Evolutionary conservation across 352 stramenopile genomes (phyloP), one percentile per base, ranked within the genome.

Genomic region (Sclerospora graminicola): DNA sequence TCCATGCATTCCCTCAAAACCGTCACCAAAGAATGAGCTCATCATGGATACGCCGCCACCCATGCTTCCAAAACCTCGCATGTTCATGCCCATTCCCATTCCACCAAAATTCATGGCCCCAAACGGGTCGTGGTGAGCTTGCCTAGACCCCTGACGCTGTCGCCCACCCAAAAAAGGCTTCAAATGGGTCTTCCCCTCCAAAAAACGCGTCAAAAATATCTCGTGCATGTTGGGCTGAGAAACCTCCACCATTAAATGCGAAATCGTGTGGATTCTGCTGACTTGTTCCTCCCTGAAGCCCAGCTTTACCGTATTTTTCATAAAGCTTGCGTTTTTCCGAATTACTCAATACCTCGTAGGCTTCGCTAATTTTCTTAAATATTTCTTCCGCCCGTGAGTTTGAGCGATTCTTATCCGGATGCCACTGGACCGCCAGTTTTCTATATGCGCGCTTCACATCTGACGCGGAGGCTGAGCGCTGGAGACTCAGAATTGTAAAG

Each of bases 351-450:
- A 91, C 67, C 35, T 91, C 84, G 50, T 97, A 97, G 9, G 92
- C 89, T 44, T 93, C 61, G 20, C 77, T 81, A 16, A 97, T 72
- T 41, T 77, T 74, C 58, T 94, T 91, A 58, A 97, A 97, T 39
- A 82, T 78, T 43, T 96, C 87, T 20, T 88, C 75, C 8, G 89
- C 88, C 14, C 59, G 57, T 18, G 84, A 63, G 50, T 85, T 56
- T 16, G 73, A 66, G 28, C 80, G 72, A 56, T 97, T 96, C 59
- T 97, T 97, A 55, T 97, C 91, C 1, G 91, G 91, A 54, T 97
- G 91, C 65, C 86, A 96, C 48, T 91, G 90, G 27, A 97, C 61
- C 20, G 73, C 73, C 44, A 87, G 48, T 36, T 78, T 79, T 8
- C 66, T 46, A 51, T 87, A 89, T 26, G 78, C 78, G 14, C 62